Base-by-base conservation (phyloP, 2,329 filamentous ascomycete species). In the Nannizziopsis barbatae region DNA sequence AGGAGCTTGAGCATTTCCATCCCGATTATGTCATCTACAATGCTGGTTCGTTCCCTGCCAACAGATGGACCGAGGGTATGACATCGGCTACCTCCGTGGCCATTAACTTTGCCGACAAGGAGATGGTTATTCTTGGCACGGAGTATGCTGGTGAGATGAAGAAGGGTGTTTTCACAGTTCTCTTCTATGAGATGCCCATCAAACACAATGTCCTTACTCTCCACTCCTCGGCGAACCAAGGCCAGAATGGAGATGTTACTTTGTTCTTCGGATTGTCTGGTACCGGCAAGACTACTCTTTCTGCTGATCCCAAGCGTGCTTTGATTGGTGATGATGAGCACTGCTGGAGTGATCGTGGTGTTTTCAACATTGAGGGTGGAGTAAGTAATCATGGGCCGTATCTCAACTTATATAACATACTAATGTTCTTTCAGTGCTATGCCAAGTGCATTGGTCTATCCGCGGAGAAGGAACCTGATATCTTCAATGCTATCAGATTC, bases 11-110 rank as follows among this genome's bases (percentile, higher is more conserved):
- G 75, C 80, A 87, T 73, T 98, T 98, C 81, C 86, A 95, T 71
- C 92, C 92, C 61, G 90, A 98, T 76, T 98, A 98, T 76, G 90
- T 90, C 63, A 96, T 98, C 75, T 98, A 98, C 84, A 98, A 98
- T 68, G 92, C 89, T 55, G 92, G 92, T 59, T 86, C 86, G 54
- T 98, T 98, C 84, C 92, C 92, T 41, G 92, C 92, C 66, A 98
- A 98, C 77, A 83, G 90, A 71, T 98, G 83, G 74, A 98, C 92
- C 52, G 86, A 88, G 69, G 89, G 92, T 64, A 98, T 98, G 92
- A 98, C 92, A 62, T 96, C 92, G 15, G 86, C 87, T 54, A 98
- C 92, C 45, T 98, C 92, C 7, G 90, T 98, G 45, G 84, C 92
- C 59, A 93, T 98, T 76, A 98, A 98, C 81, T 98, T 98, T 62